These are phyloP conservation scores for Crassisporium funariophilum DNA, from an alignment of 768 basidiomycete genomes.

Conservation along the genomic window DNA sequence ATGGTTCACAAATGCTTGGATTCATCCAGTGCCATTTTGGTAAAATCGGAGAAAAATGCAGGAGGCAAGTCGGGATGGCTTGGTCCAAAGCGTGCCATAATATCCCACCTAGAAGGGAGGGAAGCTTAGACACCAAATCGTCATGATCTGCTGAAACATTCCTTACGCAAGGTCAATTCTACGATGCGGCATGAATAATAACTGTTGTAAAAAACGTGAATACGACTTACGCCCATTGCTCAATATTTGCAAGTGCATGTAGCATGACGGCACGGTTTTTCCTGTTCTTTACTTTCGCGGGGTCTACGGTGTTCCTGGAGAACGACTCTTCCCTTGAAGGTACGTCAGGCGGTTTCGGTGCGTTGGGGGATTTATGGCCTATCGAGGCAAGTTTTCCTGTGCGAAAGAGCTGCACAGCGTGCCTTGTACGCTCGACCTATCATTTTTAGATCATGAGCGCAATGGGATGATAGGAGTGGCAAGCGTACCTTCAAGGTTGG, in stretches of 20 bases:
- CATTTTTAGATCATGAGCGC: neutral
- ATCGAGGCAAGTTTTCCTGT: constrained; percentile 70
- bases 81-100: constrained; percentile 76
- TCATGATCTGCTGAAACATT: too few species aligned
- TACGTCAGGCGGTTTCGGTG: constrained; percentile 59
- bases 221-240: constrained; percentile 80
- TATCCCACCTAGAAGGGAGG: constrained; percentile 64
- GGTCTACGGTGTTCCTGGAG: constrained; percentile 54
- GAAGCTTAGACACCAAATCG: constrained; percentile 1
- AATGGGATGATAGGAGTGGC: neutral
- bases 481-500: constrained; percentile 58
- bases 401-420: constrained; percentile 68
- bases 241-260: constrained; percentile 83
- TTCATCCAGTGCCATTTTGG: constrained; percentile 85
- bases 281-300: constrained; percentile 57
- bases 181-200: neutral
- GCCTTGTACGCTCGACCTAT: constrained; percentile 68
- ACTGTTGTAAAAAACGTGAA: neutral
- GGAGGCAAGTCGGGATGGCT: constrained; percentile 61
- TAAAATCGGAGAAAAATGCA: constrained; percentile 80
- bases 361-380: constrained; percentile 53
- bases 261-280: constrained; percentile 75
- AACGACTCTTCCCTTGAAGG: constrained; percentile 63
- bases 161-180: constrained; percentile 77
- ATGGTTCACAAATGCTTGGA: constrained; percentile 70